Conservation (phyloP, 2,329 filamentous ascomycete species). For the Byssothecium circinans region DNA sequence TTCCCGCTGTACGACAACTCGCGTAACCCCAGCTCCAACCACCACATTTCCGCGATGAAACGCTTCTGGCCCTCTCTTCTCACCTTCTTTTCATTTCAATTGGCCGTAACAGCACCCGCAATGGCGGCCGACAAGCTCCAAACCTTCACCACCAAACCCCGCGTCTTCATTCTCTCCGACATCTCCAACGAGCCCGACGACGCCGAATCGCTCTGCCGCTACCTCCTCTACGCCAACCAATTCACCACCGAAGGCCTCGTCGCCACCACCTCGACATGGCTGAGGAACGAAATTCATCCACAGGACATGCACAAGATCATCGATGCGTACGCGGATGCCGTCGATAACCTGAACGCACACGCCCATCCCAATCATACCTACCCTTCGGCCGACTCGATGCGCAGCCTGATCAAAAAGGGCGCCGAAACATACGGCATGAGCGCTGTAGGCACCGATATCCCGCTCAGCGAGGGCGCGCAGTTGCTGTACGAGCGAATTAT, state of each 20-base stretch:
- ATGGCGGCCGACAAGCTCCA: slow-evolving; percentile 35
- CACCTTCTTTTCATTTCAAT: not conserved
- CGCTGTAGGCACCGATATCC: slow-evolving; percentile 32
- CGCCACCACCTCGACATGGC: slow-evolving; percentile 45
- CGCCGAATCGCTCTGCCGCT: slow-evolving; percentile 43
- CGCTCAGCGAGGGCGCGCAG: slow-evolving; percentile 48
- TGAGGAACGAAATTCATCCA: slow-evolving; percentile 42
- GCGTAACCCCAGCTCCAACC: slow-evolving; percentile 3
- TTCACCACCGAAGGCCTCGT: slow-evolving; percentile 45
- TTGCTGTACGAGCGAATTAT: slow-evolving; percentile 50
- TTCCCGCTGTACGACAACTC: slow-evolving; percentile 2
- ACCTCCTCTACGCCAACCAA: slow-evolving; percentile 42
- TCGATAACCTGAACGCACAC: slow-evolving; percentile 55
- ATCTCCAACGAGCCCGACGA: slow-evolving; percentile 47
- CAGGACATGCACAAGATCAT: slow-evolving; percentile 42
- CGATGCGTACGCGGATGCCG: slow-evolving; percentile 34
- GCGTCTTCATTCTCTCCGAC: slow-evolving; percentile 46
- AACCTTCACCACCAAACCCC: slow-evolving; percentile 37
- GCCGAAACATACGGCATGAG: slow-evolving; percentile 46
- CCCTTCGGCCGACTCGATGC: slow-evolving; percentile 30
- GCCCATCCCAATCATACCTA: slow-evolving; percentile 41
- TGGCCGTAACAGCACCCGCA: not conserved
- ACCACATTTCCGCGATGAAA: slow-evolving; percentile 2
- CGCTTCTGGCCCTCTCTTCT: not conserved
- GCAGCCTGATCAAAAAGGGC: slow-evolving; percentile 29